Evolutionary conservation across 164 flowering plant genomes (phyloP).

Genomic region (Vitis amurensis): DNA sequence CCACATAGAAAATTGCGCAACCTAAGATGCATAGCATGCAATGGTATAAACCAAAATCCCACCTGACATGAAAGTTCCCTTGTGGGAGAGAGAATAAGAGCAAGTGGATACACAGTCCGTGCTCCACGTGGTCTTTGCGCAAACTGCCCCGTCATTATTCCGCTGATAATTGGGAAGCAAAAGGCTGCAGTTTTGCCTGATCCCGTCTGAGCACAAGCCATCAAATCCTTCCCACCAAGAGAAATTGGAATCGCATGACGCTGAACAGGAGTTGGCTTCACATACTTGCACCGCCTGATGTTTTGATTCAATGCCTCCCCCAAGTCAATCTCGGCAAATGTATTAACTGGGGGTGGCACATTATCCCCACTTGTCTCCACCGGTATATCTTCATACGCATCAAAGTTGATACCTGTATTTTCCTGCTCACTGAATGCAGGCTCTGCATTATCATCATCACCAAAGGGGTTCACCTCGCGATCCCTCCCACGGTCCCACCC

Average conservation of each 20-base stretch:
- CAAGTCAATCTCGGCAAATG: slow-evolving; percentile 75
- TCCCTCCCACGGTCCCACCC: slow-evolving; percentile 59
- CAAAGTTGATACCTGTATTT: slow-evolving; percentile 70
- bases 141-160: slow-evolving; percentile 60
- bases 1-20: neutral
- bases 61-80: slow-evolving; percentile 82
- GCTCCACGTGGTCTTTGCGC: slow-evolving; percentile 56
- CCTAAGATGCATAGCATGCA: neutral
- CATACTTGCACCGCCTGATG: slow-evolving; percentile 72
- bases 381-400: slow-evolving; percentile 80
- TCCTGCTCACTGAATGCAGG: slow-evolving; percentile 41
- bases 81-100: slow-evolving; percentile 79
- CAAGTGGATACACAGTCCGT: slow-evolving; percentile 63
- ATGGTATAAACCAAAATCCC: slow-evolving; percentile 1
- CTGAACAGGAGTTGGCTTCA: slow-evolving; percentile 81
- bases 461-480: slow-evolving; percentile 66
- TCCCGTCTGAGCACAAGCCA: slow-evolving; percentile 90
- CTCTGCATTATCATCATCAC: slow-evolving; percentile 39
- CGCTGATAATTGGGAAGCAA: slow-evolving; percentile 76
- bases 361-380: slow-evolving; percentile 79
- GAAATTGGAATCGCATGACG: slow-evolving; percentile 78
- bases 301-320: slow-evolving; percentile 65
- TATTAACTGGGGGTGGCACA: slow-evolving; percentile 71
- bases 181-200: slow-evolving; percentile 92
- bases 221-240: slow-evolving; percentile 65